These are phyloP conservation scores for Cokeromyces recurvatus DNA, from an alignment of 371 early-diverging fungal species.

Conservation along the genomic window DNA sequence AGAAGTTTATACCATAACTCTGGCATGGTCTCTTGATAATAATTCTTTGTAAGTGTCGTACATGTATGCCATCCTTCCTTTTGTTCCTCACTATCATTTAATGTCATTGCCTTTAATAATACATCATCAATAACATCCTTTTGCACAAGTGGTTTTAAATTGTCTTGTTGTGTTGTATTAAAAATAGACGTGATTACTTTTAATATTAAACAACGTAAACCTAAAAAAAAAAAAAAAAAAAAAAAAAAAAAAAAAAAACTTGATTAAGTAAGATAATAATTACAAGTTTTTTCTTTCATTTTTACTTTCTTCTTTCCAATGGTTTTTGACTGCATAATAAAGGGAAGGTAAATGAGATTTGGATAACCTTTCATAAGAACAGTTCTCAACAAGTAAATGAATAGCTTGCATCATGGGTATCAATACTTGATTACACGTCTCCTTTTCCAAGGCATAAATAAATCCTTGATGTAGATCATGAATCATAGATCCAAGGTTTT, in stretches of 20 bases:
- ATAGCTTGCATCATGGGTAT: constrained; percentile 28
- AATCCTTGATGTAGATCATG: constrained; percentile 44
- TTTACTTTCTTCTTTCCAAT: too few relatives aligned
- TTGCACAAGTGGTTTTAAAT: background rate
- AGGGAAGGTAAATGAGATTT: constrained; percentile 27
- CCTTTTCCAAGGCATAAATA: constrained; percentile 31
- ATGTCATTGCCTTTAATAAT: constrained; percentile 6
- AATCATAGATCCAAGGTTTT: constrained; percentile 34
- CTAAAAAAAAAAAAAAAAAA: too few relatives aligned
- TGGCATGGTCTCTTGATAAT: constrained; percentile 10
- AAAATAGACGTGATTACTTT: constrained; percentile 32
- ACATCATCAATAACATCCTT: constrained; percentile 4
- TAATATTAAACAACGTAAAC: constrained; percentile 28
- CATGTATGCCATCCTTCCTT: constrained; percentile 17
- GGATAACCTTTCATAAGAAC: constrained; percentile 45
- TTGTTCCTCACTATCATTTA: background rate
- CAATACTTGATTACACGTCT: constrained; percentile 16
- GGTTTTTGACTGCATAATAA: constrained; percentile 18
- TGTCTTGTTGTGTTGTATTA: constrained; percentile 9
- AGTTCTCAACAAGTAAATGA: constrained; percentile 32
- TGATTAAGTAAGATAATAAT: background rate
- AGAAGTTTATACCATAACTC: constrained; percentile 11
- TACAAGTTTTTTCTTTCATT: too few relatives aligned
- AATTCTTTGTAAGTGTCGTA: constrained; percentile 14
- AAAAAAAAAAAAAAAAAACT: too few relatives aligned